These are phyloP conservation scores for Orbilia blumenaviensis DNA, from an alignment of 2,329 filamentous ascomycete species.

Conservation along the genomic window DNA sequence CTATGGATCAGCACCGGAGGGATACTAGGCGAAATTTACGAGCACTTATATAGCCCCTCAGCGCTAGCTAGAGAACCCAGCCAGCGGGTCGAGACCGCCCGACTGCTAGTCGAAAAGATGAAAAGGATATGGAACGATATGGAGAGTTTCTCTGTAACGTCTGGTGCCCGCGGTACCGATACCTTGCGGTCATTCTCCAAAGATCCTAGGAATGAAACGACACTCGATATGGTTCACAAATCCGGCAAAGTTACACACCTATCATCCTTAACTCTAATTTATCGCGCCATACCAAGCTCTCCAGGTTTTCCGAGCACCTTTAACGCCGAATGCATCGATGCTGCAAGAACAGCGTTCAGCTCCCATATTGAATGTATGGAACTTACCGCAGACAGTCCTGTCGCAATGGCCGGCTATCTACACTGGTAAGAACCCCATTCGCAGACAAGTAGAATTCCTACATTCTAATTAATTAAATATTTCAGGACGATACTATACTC, in stretches of 20 bases:
- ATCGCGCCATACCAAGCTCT: conserved; percentile 56
- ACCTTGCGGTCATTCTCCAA: background rate
- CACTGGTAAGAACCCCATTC: conserved; percentile 31
- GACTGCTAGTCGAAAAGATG: conserved; percentile 52
- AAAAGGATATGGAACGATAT: conserved; percentile 30
- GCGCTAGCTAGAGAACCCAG: conserved; percentile 60
- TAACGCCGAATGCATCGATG: conserved; percentile 56
- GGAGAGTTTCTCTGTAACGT: background rate
- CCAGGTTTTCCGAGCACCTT: conserved; percentile 51
- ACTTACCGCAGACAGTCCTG: background rate
- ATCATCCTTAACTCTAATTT: conserved; percentile 57
- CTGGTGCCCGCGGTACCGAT: background rate
- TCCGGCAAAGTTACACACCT: conserved; percentile 55
- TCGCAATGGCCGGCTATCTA: conserved; percentile 42
- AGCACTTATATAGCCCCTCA: conserved; percentile 62
- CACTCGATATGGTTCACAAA: conserved; percentile 52
- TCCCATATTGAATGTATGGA: conserved; percentile 55
- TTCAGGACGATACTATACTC: conserved; percentile 53
- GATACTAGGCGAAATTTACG: conserved; percentile 57
- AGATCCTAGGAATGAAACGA: background rate
- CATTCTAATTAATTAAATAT: background rate
- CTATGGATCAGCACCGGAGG: conserved; percentile 51
- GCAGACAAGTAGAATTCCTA: background rate
- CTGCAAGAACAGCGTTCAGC: conserved; percentile 55
- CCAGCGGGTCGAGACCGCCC: conserved; percentile 59